phyloP scores from a whole-genome alignment of 345 rosid genomes.

The Aegle marmelos region DNA sequence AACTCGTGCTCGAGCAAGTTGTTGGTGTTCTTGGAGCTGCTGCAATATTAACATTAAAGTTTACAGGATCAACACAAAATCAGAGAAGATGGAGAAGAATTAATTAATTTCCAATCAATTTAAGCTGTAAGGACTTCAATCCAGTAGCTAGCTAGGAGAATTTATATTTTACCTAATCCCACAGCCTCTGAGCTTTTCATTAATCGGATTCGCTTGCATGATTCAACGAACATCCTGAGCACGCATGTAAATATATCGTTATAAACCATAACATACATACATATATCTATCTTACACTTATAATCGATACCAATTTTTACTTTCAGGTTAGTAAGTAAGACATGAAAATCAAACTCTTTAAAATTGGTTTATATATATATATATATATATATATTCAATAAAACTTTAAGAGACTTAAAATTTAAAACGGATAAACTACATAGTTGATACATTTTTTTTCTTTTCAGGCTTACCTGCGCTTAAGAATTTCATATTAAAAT shows the following conservation, averaged over 20 bases:
- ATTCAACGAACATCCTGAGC: conserved; percentile 17
- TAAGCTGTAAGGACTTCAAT: background rate
- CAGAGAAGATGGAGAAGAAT: background rate
- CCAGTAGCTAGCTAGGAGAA: background rate
- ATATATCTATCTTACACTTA: no score
- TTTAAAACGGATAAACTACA: no score
- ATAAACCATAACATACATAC: background rate
- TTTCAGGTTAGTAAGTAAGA: no score
- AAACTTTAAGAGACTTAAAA: no score
- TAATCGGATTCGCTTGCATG: conserved; percentile 26
- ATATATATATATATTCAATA: no score
- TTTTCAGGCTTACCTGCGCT: no score
- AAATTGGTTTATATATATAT: no score
- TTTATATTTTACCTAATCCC: conserved; percentile 3
- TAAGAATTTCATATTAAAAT: no score
- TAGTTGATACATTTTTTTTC: no score
- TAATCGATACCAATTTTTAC: no score
- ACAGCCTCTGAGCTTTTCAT: conserved; percentile 17
- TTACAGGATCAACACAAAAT: background rate
- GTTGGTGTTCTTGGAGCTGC: background rate
- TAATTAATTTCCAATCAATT: no score
- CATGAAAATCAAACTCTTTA: no score
- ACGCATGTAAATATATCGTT: background rate
- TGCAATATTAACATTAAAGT: background rate
- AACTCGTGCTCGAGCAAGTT: background rate